Evolutionary conservation across 1,139 yeast genomes (phyloP), one percentile per base, ranked within the genome.

Genomic region (Protomyces macrosporus): DNA sequence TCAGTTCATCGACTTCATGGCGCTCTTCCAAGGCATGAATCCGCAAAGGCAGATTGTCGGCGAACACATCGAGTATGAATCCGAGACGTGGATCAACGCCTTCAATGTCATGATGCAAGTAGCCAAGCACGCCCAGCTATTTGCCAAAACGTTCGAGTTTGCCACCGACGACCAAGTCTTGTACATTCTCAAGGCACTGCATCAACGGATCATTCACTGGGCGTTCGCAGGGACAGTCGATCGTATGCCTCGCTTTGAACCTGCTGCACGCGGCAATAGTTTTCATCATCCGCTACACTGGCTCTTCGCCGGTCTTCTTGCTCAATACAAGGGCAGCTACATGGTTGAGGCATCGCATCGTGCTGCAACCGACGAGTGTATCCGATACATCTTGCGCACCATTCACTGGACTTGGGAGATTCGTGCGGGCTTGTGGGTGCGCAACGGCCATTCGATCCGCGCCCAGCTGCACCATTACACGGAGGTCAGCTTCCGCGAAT

Each of bases 51-150:
- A 98, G 67, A 96, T 90, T 71, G 83, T 84, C n/a, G 79, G 82
- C 12, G 85, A 84, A 65, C 98, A 93, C 73, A 90, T 93, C 10
- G 97, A 91, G 72, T 93, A 88, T 72, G 98, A 93, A 72, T 86
- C 86, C 55, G 90, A 89, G 30, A 90, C 88, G 63, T 91, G 93
- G 79, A 85, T 93, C 0, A 83, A 88, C 0, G 89, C 84, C 71
- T 89, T 89, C 74, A 88, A 88, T 68, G 85, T 90, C 39, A 84
- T 87, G 67, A 88, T 79, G 1, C 75, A 72, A 51, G 72, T 77
- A 4, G 69, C 77, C 6, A 76, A 75, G 65, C 72, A 78, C 3
- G 76, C 76, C 3, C 70, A 73, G 14, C 69, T 72, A 35, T 73
- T 77, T 14, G 78, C 80, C 0, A 63, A 69, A n/a, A 77, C 79